Base-by-base conservation (phyloP, 371 early-diverging fungal genomes). In the Saksenaea vasiformis region DNA sequence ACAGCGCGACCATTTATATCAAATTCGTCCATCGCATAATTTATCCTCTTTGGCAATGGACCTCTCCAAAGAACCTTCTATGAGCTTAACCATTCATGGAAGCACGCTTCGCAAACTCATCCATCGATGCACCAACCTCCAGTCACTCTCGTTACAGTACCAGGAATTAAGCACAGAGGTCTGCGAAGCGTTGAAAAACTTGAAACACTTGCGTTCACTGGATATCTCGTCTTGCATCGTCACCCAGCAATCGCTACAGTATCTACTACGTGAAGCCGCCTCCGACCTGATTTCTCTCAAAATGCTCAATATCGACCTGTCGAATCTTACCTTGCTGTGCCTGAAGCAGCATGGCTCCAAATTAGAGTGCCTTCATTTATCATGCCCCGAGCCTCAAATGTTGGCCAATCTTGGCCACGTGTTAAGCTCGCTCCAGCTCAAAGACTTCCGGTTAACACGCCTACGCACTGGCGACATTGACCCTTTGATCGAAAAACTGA, bases 391-490 rank as follows among this genome's bases (percentile, higher is more conserved):
- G 22, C 69, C 69, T 8, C 27, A 38, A 7, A 22, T 61, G 27
- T 17, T 79, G n/a, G 34, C 57, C 0, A 60, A 60, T 15, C 58
- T 79, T 9, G 54, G 64, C 14, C 69, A 56, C n/a, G 60, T 67
- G 0, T 22, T 79, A 11, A 28, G 43, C 1, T 43, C 41, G 22
- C 22, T 79, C n/a, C 0, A 62, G 0, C 35, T 79, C 3, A 38
- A 58, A n/a, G 79, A 79, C 58, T 79, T 79, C 43, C 62, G 79
- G 22, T n/a, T 79, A 27, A 79, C 76, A 1, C 71, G 77, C 1
- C 43, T 76, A 22, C 58, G 74, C 2, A 39, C 69, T 2, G 76
- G 79, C 24, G 54, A 54, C n/a, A 24, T 79, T 14, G 71, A 76
- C 58, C 9, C 31, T 0, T n/a, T 76, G 1, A 58, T 79, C 7